A percentile compares a stretch with the other conserved stretches of the same genome.
phyloP scores from a whole-genome alignment of 495 filamentous ascomycete species.

The Lasiosphaeria ovina region DNA sequence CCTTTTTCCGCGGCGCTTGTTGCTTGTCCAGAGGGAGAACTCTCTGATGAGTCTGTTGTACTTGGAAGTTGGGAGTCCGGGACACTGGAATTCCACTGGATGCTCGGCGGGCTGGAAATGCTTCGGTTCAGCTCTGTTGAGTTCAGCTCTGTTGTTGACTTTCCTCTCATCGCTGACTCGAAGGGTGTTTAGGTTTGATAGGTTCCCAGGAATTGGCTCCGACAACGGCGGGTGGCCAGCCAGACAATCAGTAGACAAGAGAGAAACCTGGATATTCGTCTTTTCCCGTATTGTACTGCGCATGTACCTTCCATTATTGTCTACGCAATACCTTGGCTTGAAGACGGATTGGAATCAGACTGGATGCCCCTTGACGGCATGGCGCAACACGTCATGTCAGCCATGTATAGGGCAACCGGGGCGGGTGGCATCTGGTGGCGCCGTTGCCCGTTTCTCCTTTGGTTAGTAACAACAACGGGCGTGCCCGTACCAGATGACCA shows the following conservation, averaged over 20 bases:
- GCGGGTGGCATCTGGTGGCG: background rate
- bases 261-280: slow-evolving; percentile 3
- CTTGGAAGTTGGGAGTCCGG: no score
- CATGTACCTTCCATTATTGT: no score
- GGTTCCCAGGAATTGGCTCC: background rate
- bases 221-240: background rate
- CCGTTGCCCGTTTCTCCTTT: background rate
- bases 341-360: no score
- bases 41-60: no score
- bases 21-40: no score
- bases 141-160: background rate
- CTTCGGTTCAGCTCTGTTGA: background rate
- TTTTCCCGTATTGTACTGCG: no score
- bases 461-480: background rate
- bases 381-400: background rate
- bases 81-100: background rate
- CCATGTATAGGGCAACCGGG: no score
- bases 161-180: background rate
- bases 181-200: background rate
- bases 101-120: no score
- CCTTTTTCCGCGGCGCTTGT: slow-evolving; percentile 4
- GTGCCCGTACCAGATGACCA: background rate
- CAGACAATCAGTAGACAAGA: background rate
- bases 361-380: background rate
- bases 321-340: no score